phyloP scores from a whole-genome alignment of 306 rosid genomes.

The Dalbergia cultrata region DNA sequence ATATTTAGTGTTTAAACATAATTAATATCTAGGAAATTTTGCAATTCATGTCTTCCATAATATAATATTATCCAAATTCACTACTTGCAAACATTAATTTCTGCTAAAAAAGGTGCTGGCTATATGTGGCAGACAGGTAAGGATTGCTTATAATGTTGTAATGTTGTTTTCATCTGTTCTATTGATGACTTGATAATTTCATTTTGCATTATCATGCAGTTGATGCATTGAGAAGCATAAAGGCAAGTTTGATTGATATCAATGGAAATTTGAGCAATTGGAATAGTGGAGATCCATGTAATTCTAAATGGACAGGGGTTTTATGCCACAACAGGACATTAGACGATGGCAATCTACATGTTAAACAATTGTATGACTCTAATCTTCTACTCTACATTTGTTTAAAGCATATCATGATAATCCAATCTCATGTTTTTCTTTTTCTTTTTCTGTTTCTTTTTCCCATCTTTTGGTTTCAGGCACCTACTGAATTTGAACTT shows the following conservation, averaged over 20 bases:
- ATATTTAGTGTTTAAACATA: too few species aligned
- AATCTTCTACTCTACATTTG: slow-evolving; percentile 1
- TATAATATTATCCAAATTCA: background rate
- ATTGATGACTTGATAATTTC: slow-evolving; percentile 34
- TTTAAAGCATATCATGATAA: slow-evolving; percentile 32
- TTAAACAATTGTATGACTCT: slow-evolving; percentile 68
- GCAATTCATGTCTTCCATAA: background rate
- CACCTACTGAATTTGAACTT: slow-evolving; percentile 69
- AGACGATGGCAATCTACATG: slow-evolving; percentile 65
- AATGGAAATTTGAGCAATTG: slow-evolving; percentile 78
- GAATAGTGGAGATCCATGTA: slow-evolving; percentile 89
- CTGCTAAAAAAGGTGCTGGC: background rate
- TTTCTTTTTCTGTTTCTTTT: slow-evolving; percentile 7
- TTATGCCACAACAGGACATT: slow-evolving; percentile 59
- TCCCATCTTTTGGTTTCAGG: slow-evolving; percentile 59
- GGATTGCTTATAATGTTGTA: background rate
- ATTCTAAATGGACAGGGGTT: slow-evolving; percentile 81
- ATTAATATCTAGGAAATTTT: too few species aligned
- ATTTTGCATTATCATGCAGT: slow-evolving; percentile 62
- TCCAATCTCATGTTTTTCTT: slow-evolving; percentile 28
- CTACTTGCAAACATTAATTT: background rate
- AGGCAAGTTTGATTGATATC: slow-evolving; percentile 64
- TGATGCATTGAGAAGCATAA: slow-evolving; percentile 63
- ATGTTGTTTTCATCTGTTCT: background rate
- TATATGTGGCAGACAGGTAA: too few species aligned